These are phyloP conservation scores for Orbilia ellipsospora DNA, from an alignment of 2,329 filamentous ascomycete species.

Conservation along the genomic window DNA sequence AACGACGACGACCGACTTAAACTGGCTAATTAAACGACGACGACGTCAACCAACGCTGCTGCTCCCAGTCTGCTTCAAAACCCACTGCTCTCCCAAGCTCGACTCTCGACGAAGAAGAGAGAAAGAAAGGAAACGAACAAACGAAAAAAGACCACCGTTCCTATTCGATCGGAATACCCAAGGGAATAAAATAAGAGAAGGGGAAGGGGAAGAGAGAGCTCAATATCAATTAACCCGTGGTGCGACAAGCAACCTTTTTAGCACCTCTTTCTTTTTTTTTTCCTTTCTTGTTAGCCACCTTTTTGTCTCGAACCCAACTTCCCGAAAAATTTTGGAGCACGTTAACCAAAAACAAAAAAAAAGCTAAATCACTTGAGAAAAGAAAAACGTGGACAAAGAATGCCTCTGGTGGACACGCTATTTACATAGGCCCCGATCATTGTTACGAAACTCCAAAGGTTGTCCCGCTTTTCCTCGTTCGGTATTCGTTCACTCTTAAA, in stretches of 20 bases:
- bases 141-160: slow-evolving; percentile 35
- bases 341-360: slow-evolving; percentile 46
- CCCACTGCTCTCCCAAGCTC: slow-evolving; percentile 53
- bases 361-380: slow-evolving; percentile 30
- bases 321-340: slow-evolving; percentile 53
- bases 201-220: slow-evolving; percentile 38
- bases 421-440: slow-evolving; percentile 31
- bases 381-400: slow-evolving; percentile 54
- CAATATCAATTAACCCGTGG: slow-evolving; percentile 26
- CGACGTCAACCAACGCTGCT: slow-evolving; percentile 24
- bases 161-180: slow-evolving; percentile 51
- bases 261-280: slow-evolving; percentile 38
- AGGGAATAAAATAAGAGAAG: slow-evolving; percentile 47
- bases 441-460: slow-evolving; percentile 9
- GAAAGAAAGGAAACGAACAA: slow-evolving; percentile 50
- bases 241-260: slow-evolving; percentile 53
- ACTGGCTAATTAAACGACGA: slow-evolving; percentile 6
- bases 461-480: slow-evolving; percentile 51
- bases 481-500: slow-evolving; percentile 44
- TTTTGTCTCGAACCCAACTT: slow-evolving; percentile 52
- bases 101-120: slow-evolving; percentile 55
- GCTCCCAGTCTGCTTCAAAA: slow-evolving; percentile 24
- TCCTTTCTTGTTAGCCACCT: slow-evolving; percentile 25
- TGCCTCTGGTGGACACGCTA: slow-evolving; percentile 51
- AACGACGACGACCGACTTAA: not conserved